phyloP scores from a whole-genome alignment of 495 filamentous ascomycete genomes.

The Penicillium dipodomyicola region DNA sequence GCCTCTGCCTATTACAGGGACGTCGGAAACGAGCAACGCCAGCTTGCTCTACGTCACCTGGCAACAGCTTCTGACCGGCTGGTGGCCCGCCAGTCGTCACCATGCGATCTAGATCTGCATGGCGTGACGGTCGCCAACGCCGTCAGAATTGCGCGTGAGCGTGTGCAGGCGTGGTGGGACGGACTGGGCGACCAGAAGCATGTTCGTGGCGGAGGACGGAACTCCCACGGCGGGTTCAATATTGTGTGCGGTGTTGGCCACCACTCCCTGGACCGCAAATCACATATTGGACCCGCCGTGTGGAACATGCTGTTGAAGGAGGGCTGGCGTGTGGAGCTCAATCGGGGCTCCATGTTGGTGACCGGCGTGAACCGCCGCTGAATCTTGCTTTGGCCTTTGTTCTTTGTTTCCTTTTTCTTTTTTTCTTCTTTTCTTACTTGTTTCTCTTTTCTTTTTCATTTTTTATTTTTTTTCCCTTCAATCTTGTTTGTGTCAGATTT shows the following conservation, averaged over 20 bases:
- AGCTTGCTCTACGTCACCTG: constrained; percentile 41
- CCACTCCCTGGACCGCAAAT: constrained; percentile 75
- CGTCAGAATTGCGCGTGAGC: constrained; percentile 65
- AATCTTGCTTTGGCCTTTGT: too few relatives aligned
- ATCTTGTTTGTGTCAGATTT: background rate
- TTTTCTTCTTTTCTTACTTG: background rate
- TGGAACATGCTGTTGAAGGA: constrained; percentile 68
- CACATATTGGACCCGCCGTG: constrained; percentile 77
- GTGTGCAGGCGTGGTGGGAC: constrained; percentile 78
- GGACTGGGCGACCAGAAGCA: constrained; percentile 58
- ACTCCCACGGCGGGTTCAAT: constrained; percentile 51
- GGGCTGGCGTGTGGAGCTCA: constrained; percentile 77
- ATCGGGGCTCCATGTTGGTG: constrained; percentile 63
- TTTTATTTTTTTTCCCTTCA: constrained; percentile 2
- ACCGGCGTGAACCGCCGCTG: constrained; percentile 47
- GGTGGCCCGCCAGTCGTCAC: constrained; percentile 59
- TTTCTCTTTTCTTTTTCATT: background rate
- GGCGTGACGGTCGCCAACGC: constrained; percentile 79
- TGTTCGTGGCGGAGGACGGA: constrained; percentile 44
- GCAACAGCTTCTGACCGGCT: constrained; percentile 57
- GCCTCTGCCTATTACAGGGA: constrained; percentile 65
- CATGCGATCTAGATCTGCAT: constrained; percentile 70
- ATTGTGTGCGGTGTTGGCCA: constrained; percentile 79
- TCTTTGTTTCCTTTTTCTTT: background rate
- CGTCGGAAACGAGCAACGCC: constrained; percentile 52